These are phyloP conservation scores for Coemansia sp. DNA, from an alignment of 192 early-diverging fungal genomes.

Conservation along the genomic window DNA sequence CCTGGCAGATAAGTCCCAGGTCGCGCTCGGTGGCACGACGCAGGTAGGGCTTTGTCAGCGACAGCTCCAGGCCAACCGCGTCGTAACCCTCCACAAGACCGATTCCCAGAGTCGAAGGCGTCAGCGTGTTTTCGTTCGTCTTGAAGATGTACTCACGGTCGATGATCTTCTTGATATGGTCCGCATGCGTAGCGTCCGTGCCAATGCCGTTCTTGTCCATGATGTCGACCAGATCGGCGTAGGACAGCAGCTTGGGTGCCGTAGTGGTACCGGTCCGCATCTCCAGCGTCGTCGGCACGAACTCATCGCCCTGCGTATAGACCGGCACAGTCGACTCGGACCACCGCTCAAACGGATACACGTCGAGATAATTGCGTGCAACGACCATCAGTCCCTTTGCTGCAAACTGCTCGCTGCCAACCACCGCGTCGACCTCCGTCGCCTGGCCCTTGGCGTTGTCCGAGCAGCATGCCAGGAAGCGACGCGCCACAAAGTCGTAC, in stretches of 20 bases:
- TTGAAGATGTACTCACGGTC: constrained; percentile 85
- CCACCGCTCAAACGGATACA: constrained; percentile 94
- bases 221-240: constrained; percentile 80
- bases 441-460: constrained; percentile 85
- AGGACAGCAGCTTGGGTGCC: constrained; percentile 75
- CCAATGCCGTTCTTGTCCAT: constrained; percentile 97
- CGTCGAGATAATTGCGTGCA: constrained; percentile 88
- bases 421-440: constrained; percentile 68
- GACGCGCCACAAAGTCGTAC: constrained; percentile 83
- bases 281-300: constrained; percentile 66
- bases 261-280: constrained; percentile 69
- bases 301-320: constrained; percentile 66
- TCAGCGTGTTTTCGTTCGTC: constrained; percentile 55
- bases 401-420: constrained; percentile 76
- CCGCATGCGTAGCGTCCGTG: constrained; percentile 95
- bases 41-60: constrained; percentile 86
- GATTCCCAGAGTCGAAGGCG: constrained; percentile 84
- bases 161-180: constrained; percentile 93
- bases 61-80: constrained; percentile 79
- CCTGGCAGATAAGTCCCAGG: constrained; percentile 72
- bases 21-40: constrained; percentile 82
- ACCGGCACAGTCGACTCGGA: constrained; percentile 66
- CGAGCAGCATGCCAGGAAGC: constrained; percentile 92
- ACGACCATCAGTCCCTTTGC: constrained; percentile 71
- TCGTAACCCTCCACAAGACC: constrained; percentile 86